A percentile compares a stretch with the other conserved stretches of the same genome.
phyloP scores from a whole-genome alignment of 805 yeast species.

The Lipomyces orientalis region DNA sequence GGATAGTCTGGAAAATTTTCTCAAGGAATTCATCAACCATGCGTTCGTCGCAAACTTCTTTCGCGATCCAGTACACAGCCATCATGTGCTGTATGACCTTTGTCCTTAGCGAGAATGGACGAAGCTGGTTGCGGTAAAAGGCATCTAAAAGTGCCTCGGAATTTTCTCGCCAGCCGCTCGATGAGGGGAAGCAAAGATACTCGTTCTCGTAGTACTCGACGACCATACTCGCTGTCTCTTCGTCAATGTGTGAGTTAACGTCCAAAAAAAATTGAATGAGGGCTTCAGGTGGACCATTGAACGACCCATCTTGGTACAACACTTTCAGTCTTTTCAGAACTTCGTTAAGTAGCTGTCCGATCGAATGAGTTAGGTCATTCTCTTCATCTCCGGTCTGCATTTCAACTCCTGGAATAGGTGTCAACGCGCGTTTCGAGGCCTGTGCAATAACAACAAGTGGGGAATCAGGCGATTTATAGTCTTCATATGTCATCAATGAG shows the following conservation, averaged over 20 bases:
- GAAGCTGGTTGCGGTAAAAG: slow-evolving; percentile 48
- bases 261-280: slow-evolving; percentile 52
- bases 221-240: slow-evolving; percentile 51
- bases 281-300: slow-evolving; percentile 52
- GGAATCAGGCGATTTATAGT: slow-evolving; percentile 46
- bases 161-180: slow-evolving; percentile 59
- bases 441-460: slow-evolving; percentile 50
- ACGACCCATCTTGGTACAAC: slow-evolving; percentile 44
- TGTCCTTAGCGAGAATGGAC: slow-evolving; percentile 38
- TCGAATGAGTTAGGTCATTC: slow-evolving; percentile 36
- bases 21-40: slow-evolving; percentile 46
- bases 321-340: slow-evolving; percentile 47
- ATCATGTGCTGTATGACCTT: slow-evolving; percentile 45
- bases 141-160: slow-evolving; percentile 53
- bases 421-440: slow-evolving; percentile 4
- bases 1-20: slow-evolving; percentile 43
- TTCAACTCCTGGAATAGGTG: neutral
- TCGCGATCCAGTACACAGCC: slow-evolving; percentile 49
- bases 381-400: neutral
- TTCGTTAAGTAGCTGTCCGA: slow-evolving; percentile 21
- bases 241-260: slow-evolving; percentile 49
- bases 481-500: slow-evolving; percentile 41
- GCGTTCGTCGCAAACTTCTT: slow-evolving; percentile 43
- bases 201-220: slow-evolving; percentile 56
- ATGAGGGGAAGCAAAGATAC: slow-evolving; percentile 59